These are phyloP conservation scores for Mollisiaceae sp. DNA, from an alignment of 2,329 filamentous ascomycete species.

Conservation along the genomic window DNA sequence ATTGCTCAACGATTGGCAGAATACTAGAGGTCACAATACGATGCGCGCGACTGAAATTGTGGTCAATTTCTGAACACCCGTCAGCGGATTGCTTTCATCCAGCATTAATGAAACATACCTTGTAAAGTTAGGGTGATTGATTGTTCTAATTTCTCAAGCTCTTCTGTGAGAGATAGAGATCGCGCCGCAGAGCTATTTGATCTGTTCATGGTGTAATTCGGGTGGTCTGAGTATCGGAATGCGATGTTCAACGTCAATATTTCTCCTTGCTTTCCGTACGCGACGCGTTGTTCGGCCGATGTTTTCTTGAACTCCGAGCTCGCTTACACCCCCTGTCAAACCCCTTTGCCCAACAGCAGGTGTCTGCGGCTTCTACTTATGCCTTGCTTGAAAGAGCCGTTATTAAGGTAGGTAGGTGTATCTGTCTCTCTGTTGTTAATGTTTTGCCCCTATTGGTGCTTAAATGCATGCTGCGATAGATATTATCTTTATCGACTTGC, in stretches of 20 bases:
- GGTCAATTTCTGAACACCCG: conserved; percentile 80
- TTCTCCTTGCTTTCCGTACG: neutral
- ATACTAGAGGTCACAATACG: conserved; percentile 95
- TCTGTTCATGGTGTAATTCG: conserved; percentile 37
- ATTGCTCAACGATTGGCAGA: conserved; percentile 90
- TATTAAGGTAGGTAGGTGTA: no score
- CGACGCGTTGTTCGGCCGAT: conserved; percentile 6
- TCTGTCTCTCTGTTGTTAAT: no score
- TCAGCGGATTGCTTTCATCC: conserved; percentile 4
- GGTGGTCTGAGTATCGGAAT: neutral
- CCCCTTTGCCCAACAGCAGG: neutral
- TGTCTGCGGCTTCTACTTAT: neutral
- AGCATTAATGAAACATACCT: conserved; percentile 55
- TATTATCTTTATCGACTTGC: no score
- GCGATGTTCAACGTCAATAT: neutral
- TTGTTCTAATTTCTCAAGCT: conserved; percentile 94
- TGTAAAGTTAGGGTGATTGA: conserved; percentile 95
- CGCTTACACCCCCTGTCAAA: conserved; percentile 5
- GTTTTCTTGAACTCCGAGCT: conserved; percentile 4
- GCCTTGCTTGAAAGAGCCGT: neutral
- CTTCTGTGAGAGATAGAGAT: conserved; percentile 83
- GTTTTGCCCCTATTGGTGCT: no score
- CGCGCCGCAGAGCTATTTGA: conserved; percentile 49
- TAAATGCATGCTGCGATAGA: no score
- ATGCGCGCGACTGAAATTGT: conserved; percentile 96